A percentile compares a stretch with the other conserved stretches of the same genome.
Evolutionary conservation across 768 basidiomycete genomes (phyloP).

Genomic region (Lactarius vividus): DNA sequence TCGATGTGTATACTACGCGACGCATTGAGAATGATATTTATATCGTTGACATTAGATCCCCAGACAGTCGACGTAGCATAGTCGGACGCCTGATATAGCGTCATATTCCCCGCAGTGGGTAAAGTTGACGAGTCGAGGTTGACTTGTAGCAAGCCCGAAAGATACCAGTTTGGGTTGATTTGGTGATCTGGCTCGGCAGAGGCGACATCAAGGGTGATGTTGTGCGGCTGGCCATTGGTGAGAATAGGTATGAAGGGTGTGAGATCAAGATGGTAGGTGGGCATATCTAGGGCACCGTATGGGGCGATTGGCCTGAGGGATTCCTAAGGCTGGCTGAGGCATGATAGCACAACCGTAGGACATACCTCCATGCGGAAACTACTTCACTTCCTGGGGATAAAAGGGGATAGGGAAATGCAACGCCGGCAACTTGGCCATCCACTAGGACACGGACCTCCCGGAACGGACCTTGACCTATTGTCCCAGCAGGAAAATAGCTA

Average conservation of each 20-base stretch:
- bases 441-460: slow-evolving; percentile 59
- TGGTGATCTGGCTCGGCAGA: slow-evolving; percentile 64
- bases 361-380: slow-evolving; percentile 66
- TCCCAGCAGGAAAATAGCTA: slow-evolving; percentile 47
- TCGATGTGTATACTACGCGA: slow-evolving; percentile 58
- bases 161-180: slow-evolving; percentile 76
- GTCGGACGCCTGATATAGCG: slow-evolving; percentile 52
- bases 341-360: background rate
- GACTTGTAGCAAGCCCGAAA: slow-evolving; percentile 68
- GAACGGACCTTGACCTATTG: slow-evolving; percentile 53
- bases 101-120: slow-evolving; percentile 69
- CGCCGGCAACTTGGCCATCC: slow-evolving; percentile 53
- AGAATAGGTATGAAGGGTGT: background rate
- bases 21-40: slow-evolving; percentile 43
- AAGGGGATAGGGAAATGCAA: slow-evolving; percentile 51
- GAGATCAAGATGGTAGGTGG: background rate
- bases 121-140: slow-evolving; percentile 58
- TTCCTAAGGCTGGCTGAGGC: background rate
- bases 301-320: slow-evolving; percentile 51
- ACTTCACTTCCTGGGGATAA: slow-evolving; percentile 37
- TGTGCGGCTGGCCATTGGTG: slow-evolving; percentile 46
- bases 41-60: slow-evolving; percentile 23
- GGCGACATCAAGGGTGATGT: slow-evolving; percentile 67
- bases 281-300: background rate
- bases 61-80: slow-evolving; percentile 45